Evolutionary conservation across 2,329 filamentous ascomycete species (phyloP).

Genomic region (Colletotrichum scovillei): DNA sequence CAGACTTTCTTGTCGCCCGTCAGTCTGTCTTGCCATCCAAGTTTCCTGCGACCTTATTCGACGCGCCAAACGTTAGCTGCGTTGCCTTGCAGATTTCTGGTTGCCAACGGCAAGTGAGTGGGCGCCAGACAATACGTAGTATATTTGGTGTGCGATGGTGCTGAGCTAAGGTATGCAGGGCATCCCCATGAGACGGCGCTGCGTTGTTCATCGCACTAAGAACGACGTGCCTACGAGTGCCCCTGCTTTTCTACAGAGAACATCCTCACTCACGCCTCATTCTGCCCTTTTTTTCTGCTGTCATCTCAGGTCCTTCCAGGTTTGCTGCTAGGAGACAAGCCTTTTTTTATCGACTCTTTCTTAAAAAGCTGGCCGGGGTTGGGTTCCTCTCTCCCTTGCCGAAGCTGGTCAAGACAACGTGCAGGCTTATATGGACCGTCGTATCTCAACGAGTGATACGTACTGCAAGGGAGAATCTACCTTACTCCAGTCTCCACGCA

Average conservation of each 20-base stretch:
- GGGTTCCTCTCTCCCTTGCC: background rate
- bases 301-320: background rate
- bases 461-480: background rate
- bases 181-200: conserved; percentile 9
- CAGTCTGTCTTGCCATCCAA: background rate
- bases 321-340: conserved; percentile 29
- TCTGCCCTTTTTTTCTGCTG: background rate
- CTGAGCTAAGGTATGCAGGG: conserved; percentile 9
- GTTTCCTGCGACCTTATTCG: conserved; percentile 17
- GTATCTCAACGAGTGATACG: conserved; percentile 16
- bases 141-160: background rate
- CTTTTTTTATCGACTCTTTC: conserved; percentile 2
- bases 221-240: background rate
- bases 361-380: background rate
- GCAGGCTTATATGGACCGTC: background rate
- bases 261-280: background rate
- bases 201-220: conserved; percentile 10
- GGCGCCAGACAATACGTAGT: background rate
- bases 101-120: conserved; percentile 5
- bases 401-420: background rate
- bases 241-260: background rate
- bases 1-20: background rate
- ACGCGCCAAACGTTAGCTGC: conserved; percentile 10
- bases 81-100: conserved; percentile 30
- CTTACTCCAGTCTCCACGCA: background rate